Evolutionary conservation across 139 green algal genomes (phyloP), one percentile per base, ranked within the genome.

Genomic region (Chlamydomonas incerta): DNA sequence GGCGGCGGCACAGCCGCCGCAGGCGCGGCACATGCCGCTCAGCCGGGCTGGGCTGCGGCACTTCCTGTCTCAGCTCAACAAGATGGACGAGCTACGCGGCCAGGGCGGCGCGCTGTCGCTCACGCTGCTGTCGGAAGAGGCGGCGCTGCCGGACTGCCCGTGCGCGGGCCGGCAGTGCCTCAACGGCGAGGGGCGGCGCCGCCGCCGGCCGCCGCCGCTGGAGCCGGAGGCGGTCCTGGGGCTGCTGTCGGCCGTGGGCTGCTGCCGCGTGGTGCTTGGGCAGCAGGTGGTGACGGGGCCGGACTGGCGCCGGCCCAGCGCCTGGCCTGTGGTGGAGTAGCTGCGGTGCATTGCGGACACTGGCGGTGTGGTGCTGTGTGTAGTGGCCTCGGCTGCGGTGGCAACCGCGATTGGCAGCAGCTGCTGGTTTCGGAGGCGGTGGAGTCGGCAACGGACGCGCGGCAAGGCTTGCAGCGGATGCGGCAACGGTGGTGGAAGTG

Each of bases 191-290:
- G 31, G 11, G n/a, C 14, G 66, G 4, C 10, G 55, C 37, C 57
- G 26, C 34, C 57, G 33, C 8, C 13, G 46, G 66, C 66, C 66
- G 14, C 6, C 41, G 8, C 6, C 5, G 41, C 66, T 72, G 66
- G 29, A 15, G 8, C 6, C n/a, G 4, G 66, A 72, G 31, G 8
- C 31, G n/a, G 17, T 72, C 15, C 29, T 15, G 31, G n/a, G 24
- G 66, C 31, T 46, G 31, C 31, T 72, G 66, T 13, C 14, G 31
- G 15, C 17, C 20, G 13, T 31, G 24, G 24, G 20, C 11, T 55
- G 58, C 24, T 82, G 71, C 58, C 47, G 71, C 23, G n/a, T 82
- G 47, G 74, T 46, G 34, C 74, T 82, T 6, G 74, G 74, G 23
- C 50, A 35, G 34, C 0, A 60, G 24, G 34, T 41, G 4, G 34